A percentile compares a stretch with the other conserved stretches of the same genome.
phyloP scores from a whole-genome alignment of 2,329 filamentous ascomycete species.

The Curvularia verruculosa region DNA sequence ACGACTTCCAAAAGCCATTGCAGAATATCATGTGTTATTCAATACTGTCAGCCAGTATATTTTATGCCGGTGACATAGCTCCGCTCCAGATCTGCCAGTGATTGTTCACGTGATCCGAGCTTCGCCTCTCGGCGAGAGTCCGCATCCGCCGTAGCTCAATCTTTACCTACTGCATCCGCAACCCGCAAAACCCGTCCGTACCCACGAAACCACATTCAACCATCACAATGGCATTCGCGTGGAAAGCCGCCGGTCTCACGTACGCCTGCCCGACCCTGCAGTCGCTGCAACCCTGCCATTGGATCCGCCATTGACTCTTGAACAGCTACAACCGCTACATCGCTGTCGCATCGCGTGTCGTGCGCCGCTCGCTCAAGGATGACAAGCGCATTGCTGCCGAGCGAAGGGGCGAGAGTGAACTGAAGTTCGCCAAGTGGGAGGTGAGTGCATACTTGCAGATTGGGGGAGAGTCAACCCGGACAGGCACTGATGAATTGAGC shows the following conservation, averaged over 20 bases:
- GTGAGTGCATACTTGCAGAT: constrained; percentile 63
- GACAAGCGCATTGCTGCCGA: constrained; percentile 86
- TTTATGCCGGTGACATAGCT: neutral
- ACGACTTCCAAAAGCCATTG: constrained; percentile 7
- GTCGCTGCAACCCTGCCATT: constrained; percentile 4
- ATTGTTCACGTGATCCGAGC: constrained; percentile 34
- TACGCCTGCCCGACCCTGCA: constrained; percentile 59
- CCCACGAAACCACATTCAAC: constrained; percentile 38
- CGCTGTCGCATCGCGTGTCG: constrained; percentile 88
- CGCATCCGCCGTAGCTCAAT: constrained; percentile 35
- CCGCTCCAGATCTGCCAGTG: neutral
- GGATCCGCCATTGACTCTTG: constrained; percentile 35
- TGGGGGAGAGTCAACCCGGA: constrained; percentile 22
- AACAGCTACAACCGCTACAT: constrained; percentile 99
- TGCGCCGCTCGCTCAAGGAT: constrained; percentile 97
- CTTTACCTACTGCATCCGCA: constrained; percentile 34
- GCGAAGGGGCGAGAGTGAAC: constrained; percentile 85
- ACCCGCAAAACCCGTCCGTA: constrained; percentile 31
- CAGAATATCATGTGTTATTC: neutral
- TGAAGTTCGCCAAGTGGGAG: constrained; percentile 94
- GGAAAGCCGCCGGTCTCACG: constrained; percentile 98
- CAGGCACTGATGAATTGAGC: constrained; percentile 32
- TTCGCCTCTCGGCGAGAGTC: no score
- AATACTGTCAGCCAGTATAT: neutral
- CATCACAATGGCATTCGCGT: constrained; percentile 90